Evolutionary conservation across 1,139 yeast species (phyloP), one percentile per base, ranked within the genome.

Genomic region (Nematodospora anomalae): DNA sequence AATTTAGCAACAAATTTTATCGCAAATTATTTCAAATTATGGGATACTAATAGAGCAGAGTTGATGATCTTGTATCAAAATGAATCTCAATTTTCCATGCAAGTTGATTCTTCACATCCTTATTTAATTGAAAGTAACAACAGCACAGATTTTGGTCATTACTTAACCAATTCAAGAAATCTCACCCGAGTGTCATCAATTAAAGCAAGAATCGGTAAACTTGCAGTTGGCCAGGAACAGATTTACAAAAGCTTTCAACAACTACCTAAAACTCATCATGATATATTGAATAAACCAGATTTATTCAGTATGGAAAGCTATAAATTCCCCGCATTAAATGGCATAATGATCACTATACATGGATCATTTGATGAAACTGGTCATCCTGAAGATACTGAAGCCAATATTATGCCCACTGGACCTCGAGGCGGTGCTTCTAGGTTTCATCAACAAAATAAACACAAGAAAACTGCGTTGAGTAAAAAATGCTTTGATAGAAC

Each of bases 401-500:
- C 46, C 11, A 35, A 38, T 15, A 26, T 38, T 4, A n/a, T n/a
- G n/a, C 41, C 47, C 8, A 42, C 41, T 8, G 62, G 54, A 29
- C 55, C 64, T 27, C 57, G 67, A 43, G 63, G 62, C 9, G 29
- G 27, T 13, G 14, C 12, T 10, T 26, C 36, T 27, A 59, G 67
- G 44, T 62, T 61, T 44, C 60, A 58, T 40, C 38, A 45, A 25
- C 58, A 47, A 31, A 44, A 52, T 30, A 59, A 60, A 40, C 59
- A 53, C 21, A 63, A 64, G 37, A 67, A 69, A 36, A 61, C 71
- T 24, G 59, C 73, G n/a, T 62, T 83, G 30, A 64, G 76, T 18
- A 68, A 70, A 45, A 83, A 92, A 55, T 78, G 92, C n/a, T 92
- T 92, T 59, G 97, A 92, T 58, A 74, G 98, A 54, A 74, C 83